Percentiles rank a stretch among this genome's conserved stretches.
Conservation (phyloP, 2,329 filamentous ascomycete species). For the Fusarium transvaalense region DNA sequence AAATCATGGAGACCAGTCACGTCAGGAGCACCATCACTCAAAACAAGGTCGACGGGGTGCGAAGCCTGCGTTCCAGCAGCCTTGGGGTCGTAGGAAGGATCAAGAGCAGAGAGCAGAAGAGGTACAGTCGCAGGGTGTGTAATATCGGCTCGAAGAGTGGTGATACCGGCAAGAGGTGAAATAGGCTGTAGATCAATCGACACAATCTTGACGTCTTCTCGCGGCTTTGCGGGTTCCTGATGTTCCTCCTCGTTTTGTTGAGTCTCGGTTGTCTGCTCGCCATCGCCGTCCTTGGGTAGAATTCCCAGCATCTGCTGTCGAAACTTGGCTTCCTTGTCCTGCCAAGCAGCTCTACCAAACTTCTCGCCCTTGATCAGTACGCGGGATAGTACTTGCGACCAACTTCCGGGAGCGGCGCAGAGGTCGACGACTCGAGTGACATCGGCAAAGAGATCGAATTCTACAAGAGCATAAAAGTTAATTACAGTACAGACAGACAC, state of each 20-base stretch:
- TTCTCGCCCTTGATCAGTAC: slow-evolving; percentile 94
- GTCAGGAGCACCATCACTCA: slow-evolving; percentile 95
- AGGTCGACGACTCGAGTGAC: slow-evolving; percentile 95
- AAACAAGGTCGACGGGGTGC: slow-evolving; percentile 89
- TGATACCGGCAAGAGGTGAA: slow-evolving; percentile 91
- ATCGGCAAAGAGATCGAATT: slow-evolving; percentile 92
- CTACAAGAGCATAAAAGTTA: slow-evolving; percentile 57
- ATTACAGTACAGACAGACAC: neutral
- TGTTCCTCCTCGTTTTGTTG: slow-evolving; percentile 34
- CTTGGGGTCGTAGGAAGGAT: slow-evolving; percentile 72
- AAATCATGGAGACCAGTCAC: slow-evolving; percentile 97
- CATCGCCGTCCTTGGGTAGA: slow-evolving; percentile 52
- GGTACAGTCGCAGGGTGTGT: slow-evolving; percentile 97
- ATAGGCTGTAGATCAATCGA: slow-evolving; percentile 97
- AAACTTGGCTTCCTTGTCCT: slow-evolving; percentile 81
- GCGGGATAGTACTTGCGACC: slow-evolving; percentile 95
- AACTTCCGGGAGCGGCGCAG: slow-evolving; percentile 94
- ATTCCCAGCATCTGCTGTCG: slow-evolving; percentile 70
- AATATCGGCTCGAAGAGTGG: slow-evolving; percentile 92
- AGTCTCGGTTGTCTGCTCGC: slow-evolving; percentile 36
- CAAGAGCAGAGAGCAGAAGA: slow-evolving; percentile 85
- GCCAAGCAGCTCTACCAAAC: slow-evolving; percentile 87
- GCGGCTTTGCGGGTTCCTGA: slow-evolving; percentile 56
- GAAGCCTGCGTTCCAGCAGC: slow-evolving; percentile 65
- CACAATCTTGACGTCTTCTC: slow-evolving; percentile 89